These are phyloP conservation scores for Neotropicomus parvogracilis DNA, from an alignment of 1,284 basidiomycete genomes.

Conservation along the genomic window DNA sequence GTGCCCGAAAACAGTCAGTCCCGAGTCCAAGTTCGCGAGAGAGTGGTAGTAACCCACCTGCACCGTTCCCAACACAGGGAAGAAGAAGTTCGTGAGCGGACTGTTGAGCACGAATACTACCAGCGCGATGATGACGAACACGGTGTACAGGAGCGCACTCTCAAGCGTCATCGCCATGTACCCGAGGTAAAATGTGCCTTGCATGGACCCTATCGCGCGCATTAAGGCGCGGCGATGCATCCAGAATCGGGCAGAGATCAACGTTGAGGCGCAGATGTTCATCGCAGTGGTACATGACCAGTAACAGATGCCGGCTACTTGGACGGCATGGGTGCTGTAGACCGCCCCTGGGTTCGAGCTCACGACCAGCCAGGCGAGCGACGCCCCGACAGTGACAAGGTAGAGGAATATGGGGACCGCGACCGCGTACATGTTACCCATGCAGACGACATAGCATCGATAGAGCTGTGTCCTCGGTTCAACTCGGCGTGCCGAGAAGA, in stretches of 20 bases:
- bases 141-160: constrained; percentile 22
- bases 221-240: constrained; percentile 13
- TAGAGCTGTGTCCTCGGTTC: constrained; percentile 18
- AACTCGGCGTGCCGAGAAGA: not conserved
- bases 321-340: constrained; percentile 11
- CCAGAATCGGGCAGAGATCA: constrained; percentile 21
- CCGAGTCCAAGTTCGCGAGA: no score
- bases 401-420: constrained; percentile 13
- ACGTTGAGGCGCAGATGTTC: constrained; percentile 13
- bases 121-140: constrained; percentile 14
- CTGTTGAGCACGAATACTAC: constrained; percentile 18
- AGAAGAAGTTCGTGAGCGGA: constrained; percentile 2
- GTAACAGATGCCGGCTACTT: constrained; percentile 12
- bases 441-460: constrained; percentile 25
- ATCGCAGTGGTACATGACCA: constrained; percentile 19
- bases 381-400: constrained; percentile 16
- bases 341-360: not conserved
- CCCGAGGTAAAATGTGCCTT: constrained; percentile 19
- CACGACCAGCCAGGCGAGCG: constrained; percentile 2
- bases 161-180: constrained; percentile 29
- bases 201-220: constrained; percentile 7
- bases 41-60: no score
- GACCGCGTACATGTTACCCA: constrained; percentile 5
- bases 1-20: no score
- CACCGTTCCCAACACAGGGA: not conserved